Conservation (phyloP, 805 yeast genomes). For the Cyberlindnera maclurae region DNA sequence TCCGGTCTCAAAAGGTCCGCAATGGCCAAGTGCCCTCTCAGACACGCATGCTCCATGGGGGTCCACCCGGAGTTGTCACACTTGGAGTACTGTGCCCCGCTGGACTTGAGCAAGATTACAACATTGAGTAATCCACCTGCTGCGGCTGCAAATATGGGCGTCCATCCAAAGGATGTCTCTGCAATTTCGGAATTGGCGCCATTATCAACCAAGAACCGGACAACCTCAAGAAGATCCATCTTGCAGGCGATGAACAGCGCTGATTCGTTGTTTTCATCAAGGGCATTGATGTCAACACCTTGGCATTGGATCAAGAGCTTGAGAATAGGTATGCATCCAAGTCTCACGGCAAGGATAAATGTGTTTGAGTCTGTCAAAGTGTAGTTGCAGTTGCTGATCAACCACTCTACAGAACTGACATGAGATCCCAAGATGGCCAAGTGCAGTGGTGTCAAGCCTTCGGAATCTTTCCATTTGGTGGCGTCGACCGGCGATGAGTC, state of each 20-base stretch:
- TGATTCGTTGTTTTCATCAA: slow-evolving; percentile 62
- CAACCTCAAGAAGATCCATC: slow-evolving; percentile 46
- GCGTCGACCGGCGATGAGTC: slow-evolving; percentile 38
- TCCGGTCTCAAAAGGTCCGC: slow-evolving; percentile 54
- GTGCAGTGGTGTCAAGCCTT: slow-evolving; percentile 74
- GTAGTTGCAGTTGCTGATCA: slow-evolving; percentile 40
- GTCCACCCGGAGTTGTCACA: slow-evolving; percentile 91
- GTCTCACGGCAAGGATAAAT: slow-evolving; percentile 51
- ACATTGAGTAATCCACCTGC: slow-evolving; percentile 68
- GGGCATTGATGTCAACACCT: slow-evolving; percentile 58
- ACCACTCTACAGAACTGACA: slow-evolving; percentile 60
- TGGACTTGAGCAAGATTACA: slow-evolving; percentile 44
- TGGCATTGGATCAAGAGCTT: slow-evolving; percentile 44
- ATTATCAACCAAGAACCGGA: slow-evolving; percentile 43
- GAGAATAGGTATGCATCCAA: slow-evolving; percentile 53
- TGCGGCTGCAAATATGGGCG: slow-evolving; percentile 86
- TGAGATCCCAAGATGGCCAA: slow-evolving; percentile 78
- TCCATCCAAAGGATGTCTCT: slow-evolving; percentile 85
- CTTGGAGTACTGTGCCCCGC: slow-evolving; percentile 46
- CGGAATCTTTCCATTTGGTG: slow-evolving; percentile 61
- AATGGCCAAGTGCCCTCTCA: slow-evolving; percentile 76
- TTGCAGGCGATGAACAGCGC: slow-evolving; percentile 78
- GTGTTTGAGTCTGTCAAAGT: slow-evolving; percentile 46
- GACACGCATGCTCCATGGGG: slow-evolving; percentile 93
- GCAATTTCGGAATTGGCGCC: slow-evolving; percentile 72